Conservation (phyloP, 768 basidiomycete species). For the Collybiopsis confluens region DNA sequence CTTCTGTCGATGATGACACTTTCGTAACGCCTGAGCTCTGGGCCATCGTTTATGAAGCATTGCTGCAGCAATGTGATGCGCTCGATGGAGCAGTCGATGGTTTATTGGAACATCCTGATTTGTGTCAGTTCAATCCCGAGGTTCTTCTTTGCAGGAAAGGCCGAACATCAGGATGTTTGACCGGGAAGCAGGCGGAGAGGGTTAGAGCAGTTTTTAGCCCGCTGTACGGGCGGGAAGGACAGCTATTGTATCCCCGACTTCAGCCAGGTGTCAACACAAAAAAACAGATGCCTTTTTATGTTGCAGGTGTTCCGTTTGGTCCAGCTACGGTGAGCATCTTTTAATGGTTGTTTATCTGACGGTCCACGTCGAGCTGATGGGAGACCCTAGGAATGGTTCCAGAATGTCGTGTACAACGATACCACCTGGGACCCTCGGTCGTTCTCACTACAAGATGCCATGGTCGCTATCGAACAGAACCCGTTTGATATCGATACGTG, state of each 20-base stretch:
- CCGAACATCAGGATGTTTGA: conserved; percentile 11
- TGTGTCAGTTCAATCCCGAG: conserved; percentile 16
- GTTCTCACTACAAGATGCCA: conserved; percentile 2
- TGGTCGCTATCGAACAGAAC: neutral
- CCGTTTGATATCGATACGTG: conserved; percentile 8
- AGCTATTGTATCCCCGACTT: conserved; percentile 11
- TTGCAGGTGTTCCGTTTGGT: neutral
- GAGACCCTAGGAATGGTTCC: conserved; percentile 7
- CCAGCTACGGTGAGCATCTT: neutral
- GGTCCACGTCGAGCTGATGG: too few relatives aligned
- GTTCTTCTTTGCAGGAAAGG: conserved; percentile 11
- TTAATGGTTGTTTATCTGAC: neutral
- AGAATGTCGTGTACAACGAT: conserved; percentile 7
- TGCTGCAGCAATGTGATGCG: conserved; percentile 18
- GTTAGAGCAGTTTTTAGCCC: conserved; percentile 12
- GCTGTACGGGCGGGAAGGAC: conserved; percentile 9
- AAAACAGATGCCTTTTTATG: conserved; percentile 6
- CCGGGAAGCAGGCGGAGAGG: conserved; percentile 12
- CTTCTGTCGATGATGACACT: neutral
- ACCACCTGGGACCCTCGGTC: neutral
- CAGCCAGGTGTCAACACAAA: conserved; percentile 12
- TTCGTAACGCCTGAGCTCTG: conserved; percentile 14
- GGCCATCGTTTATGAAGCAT: conserved; percentile 15
- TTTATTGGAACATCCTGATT: conserved; percentile 15
- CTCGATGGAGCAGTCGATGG: conserved; percentile 18